Evolutionary conservation across 176 grass and related monocot species (phyloP).

Genomic region (Coix lacrymajobi): DNA sequence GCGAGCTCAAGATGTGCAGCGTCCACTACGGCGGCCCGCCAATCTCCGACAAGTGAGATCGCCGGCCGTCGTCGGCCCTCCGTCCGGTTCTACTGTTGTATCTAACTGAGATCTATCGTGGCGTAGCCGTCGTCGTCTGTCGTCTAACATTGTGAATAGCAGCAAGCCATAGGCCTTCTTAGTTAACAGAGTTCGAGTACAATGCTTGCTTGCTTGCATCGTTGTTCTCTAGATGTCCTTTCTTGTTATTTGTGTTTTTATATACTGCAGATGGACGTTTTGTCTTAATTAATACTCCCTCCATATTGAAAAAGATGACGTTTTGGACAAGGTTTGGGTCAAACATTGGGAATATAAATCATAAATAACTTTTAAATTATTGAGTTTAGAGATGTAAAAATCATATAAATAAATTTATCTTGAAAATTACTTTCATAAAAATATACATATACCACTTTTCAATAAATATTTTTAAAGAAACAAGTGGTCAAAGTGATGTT

Average conservation of each 20-base stretch:
- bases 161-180: background rate
- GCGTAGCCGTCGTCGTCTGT: background rate
- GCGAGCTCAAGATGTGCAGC: conserved; percentile 54
- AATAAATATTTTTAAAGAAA: no score
- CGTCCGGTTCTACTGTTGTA: background rate
- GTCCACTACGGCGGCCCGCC: conserved; percentile 60
- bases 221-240: background rate
- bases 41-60: conserved; percentile 39
- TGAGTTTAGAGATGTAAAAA: no score
- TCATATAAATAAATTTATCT: no score
- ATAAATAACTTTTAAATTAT: no score
- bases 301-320: no score
- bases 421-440: no score
- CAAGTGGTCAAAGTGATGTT: no score
- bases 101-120: background rate
- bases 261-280: background rate
- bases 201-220: background rate
- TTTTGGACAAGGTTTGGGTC: no score
- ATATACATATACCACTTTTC: no score
- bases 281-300: background rate
- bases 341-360: no score
- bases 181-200: background rate
- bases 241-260: background rate
- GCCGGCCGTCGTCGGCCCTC: no score
- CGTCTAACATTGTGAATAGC: conserved; percentile 22